These are phyloP conservation scores for Lactarius psammicola DNA, from an alignment of 768 basidiomycete genomes.

Conservation along the genomic window DNA sequence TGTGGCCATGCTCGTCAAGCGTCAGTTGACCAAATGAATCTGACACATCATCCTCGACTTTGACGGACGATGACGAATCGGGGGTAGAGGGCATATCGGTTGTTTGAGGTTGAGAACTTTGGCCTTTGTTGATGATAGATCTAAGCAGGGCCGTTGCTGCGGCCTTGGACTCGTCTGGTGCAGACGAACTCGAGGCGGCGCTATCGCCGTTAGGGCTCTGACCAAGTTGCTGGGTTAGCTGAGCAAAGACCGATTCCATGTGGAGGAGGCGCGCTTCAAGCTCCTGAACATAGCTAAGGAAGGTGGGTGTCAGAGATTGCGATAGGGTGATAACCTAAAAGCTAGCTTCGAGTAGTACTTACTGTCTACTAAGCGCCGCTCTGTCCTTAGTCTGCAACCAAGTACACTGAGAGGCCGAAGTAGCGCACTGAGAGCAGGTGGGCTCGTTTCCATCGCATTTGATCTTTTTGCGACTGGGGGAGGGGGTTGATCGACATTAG, in stretches of 20 bases:
- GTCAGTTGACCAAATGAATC: constrained; percentile 87
- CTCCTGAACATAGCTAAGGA: constrained; percentile 80
- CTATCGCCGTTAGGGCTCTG: constrained; percentile 44
- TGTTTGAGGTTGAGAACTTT: constrained; percentile 20
- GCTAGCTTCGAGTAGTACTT: constrained; percentile 37
- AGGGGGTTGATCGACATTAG: constrained; percentile 28
- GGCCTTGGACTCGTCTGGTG: constrained; percentile 15
- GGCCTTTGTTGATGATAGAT: constrained; percentile 31
- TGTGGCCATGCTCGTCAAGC: constrained; percentile 84
- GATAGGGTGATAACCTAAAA: constrained; percentile 28
- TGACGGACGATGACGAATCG: constrained; percentile 47
- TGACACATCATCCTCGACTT: constrained; percentile 71
- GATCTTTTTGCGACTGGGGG: constrained; percentile 80
- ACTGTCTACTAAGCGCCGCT: constrained; percentile 88
- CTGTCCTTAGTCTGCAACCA: constrained; percentile 93
- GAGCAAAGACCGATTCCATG: constrained; percentile 83
- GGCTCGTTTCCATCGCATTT: constrained; percentile 90
- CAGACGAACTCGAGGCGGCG: constrained; percentile 22
- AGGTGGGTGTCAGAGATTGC: constrained; percentile 1
- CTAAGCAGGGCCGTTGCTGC: constrained; percentile 31
- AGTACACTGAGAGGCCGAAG: constrained; percentile 74
- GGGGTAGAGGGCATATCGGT: constrained; percentile 33
- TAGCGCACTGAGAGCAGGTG: constrained; percentile 76
- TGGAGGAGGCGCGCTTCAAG: constrained; percentile 83
- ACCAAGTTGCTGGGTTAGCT: constrained; percentile 75